These are phyloP conservation scores for Epichloe uncinata DNA, from an alignment of 2,329 filamentous ascomycete species.

Conservation along the genomic window DNA sequence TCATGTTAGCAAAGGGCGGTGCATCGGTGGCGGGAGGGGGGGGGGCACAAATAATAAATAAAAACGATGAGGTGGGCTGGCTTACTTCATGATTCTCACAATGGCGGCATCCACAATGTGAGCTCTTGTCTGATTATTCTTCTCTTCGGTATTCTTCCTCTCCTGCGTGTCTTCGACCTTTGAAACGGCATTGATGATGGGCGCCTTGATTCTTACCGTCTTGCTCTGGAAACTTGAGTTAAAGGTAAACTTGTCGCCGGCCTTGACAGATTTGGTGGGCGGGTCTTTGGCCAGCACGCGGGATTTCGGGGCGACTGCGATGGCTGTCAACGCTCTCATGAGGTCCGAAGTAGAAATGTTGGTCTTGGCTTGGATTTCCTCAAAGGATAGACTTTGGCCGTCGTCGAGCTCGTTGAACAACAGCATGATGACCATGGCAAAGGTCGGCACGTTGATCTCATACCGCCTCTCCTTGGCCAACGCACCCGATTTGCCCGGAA, in stretches of 20 bases:
- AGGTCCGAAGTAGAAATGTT: conserved; percentile 66
- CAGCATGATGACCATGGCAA: conserved; percentile 78
- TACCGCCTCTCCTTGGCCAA: conserved; percentile 58
- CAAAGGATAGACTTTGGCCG: conserved; percentile 39
- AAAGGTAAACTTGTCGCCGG: conserved; percentile 67
- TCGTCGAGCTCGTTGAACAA: conserved; percentile 71
- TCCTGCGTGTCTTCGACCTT: conserved; percentile 68
- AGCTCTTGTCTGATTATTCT: conserved; percentile 58
- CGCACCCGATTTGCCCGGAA: conserved; percentile 52
- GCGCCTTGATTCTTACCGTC: conserved; percentile 77
- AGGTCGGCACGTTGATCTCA: conserved; percentile 84
- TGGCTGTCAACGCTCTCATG: conserved; percentile 62
- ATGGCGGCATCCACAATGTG: conserved; percentile 65
- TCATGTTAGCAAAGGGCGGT: background rate
- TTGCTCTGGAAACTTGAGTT: conserved; percentile 74
- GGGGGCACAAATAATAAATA: background rate
- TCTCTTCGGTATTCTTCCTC: conserved; percentile 58
- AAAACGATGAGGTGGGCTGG: conserved; percentile 11
- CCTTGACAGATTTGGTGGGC: conserved; percentile 61
- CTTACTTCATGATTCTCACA: conserved; percentile 77
- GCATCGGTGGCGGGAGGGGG: too few species aligned
- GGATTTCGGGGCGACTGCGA: conserved; percentile 74
- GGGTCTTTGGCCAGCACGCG: conserved; percentile 71
- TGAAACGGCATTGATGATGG: conserved; percentile 66
- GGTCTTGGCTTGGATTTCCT: conserved; percentile 73